phyloP scores from a whole-genome alignment of 306 rosid genomes.

The Trichosanthes cucumerina region DNA sequence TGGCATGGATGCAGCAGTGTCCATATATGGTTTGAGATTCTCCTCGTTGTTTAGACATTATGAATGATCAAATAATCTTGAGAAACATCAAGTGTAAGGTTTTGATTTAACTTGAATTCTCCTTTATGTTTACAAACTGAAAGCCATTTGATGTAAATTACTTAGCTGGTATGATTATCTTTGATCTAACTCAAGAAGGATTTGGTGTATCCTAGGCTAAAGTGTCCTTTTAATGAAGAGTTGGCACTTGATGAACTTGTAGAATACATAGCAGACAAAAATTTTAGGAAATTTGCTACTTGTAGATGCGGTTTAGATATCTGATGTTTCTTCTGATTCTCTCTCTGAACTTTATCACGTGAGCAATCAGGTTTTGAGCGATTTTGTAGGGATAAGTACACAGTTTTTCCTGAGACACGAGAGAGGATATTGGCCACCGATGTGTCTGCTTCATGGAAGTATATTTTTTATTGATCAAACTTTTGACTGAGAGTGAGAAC shows the following conservation, averaged over 20 bases:
- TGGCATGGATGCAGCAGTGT: not conserved
- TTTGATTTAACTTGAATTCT: not conserved
- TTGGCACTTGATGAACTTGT: not conserved
- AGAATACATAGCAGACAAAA: not conserved
- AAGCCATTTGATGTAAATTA: not conserved
- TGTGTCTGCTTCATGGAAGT: slow-evolving; percentile 85
- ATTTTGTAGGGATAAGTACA: slow-evolving; percentile 68
- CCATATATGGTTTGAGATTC: not conserved
- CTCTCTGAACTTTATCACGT: slow-evolving; percentile 6
- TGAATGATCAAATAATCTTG: not conserved
- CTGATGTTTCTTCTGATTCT: slow-evolving; percentile 15
- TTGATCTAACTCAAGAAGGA: not conserved
- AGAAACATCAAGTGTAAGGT: not conserved
- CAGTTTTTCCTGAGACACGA: slow-evolving; percentile 78
- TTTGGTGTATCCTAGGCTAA: not conserved
- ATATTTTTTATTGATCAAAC: not conserved
- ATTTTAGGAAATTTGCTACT: not conserved
- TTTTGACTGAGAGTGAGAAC: not conserved
- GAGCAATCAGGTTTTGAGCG: slow-evolving; percentile 94
- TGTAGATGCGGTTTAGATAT: not conserved
- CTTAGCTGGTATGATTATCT: not conserved
- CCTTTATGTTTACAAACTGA: not conserved
- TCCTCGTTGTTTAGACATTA: not conserved
- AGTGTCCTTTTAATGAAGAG: not conserved
- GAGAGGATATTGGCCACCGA: slow-evolving; percentile 91